Percentiles rank a stretch among this genome's conserved stretches.
Evolutionary conservation across 768 basidiomycete genomes (phyloP).

Genomic region (Tylopilus intermedius): DNA sequence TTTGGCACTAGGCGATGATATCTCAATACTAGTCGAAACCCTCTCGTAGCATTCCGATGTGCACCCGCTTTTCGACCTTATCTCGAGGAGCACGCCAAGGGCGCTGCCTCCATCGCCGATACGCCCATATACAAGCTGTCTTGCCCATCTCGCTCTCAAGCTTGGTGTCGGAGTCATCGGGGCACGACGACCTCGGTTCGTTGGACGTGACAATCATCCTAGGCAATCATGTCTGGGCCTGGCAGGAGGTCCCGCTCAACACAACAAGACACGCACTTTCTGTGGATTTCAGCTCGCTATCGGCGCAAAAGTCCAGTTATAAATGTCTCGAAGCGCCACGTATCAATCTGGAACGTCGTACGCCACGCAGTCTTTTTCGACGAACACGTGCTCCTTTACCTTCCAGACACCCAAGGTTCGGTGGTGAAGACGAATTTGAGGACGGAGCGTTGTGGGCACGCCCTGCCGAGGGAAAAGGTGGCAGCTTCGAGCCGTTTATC

Average conservation of each 20-base stretch:
- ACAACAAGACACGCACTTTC: slow-evolving; percentile 32
- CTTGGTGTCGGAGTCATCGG: not conserved
- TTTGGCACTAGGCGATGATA: slow-evolving; percentile 94
- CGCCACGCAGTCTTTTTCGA: slow-evolving; percentile 27
- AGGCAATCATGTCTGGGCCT: slow-evolving; percentile 18
- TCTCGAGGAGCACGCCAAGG: slow-evolving; percentile 36
- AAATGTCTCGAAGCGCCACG: slow-evolving; percentile 32
- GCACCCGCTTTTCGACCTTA: slow-evolving; percentile 45
- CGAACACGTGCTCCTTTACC: slow-evolving; percentile 35
- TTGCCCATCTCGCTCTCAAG: slow-evolving; percentile 25
- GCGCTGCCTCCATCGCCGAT: slow-evolving; percentile 34
- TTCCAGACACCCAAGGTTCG: slow-evolving; percentile 34
- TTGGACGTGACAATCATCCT: slow-evolving; percentile 31
- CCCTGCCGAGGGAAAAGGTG: slow-evolving; percentile 22
- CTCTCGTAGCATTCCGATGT: slow-evolving; percentile 45
- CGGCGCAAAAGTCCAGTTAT: slow-evolving; percentile 28
- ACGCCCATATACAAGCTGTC: slow-evolving; percentile 32
- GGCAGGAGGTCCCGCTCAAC: slow-evolving; percentile 35
- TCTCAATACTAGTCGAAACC: too few relatives aligned
- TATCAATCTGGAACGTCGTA: slow-evolving; percentile 7
- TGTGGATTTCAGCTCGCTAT: slow-evolving; percentile 29
- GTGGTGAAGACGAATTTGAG: slow-evolving; percentile 47
- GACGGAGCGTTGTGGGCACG: slow-evolving; percentile 40
- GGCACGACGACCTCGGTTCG: slow-evolving; percentile 4
- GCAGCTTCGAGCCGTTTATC: slow-evolving; percentile 38